Base-by-base conservation (phyloP, 208 protist species). In the Leishmania aethiopica region DNA sequence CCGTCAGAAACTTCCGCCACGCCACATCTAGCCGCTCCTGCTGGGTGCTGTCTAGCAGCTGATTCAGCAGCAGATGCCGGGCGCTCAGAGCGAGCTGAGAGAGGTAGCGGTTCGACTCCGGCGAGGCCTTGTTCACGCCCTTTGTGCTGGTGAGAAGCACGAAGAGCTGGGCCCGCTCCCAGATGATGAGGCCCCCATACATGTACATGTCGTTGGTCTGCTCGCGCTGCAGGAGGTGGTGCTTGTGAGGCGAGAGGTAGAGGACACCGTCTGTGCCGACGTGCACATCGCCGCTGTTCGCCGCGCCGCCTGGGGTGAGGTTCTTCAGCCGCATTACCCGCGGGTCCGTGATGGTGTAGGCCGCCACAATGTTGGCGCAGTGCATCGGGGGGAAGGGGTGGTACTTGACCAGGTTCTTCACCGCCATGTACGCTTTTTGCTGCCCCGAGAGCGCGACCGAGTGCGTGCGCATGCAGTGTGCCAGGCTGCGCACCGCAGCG, bases 11-110 rank as follows among this genome's bases (percentile, higher is more conserved):
- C 80, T 90, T 87, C 3, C 89, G 84, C 90, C 91, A 90, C 28
- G 91, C 91, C 51, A 82, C 88, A 67, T 93, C 84, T 1, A 97
- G 78, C 35, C 88, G 86, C 80, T 92, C 87, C 75, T 92, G 92
- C 73, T 94, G 89, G 17, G 90, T 95, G 81, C 90, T 91, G n/a
- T 95, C 92, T 0, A 93, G 73, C 71, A 97, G 88, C 67, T 93
- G 85, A 32, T 86, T 85, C 22, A 95, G 86, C 66, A 97, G 79
- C 62, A 91, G 32, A 25, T 84, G 45, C 82, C 90, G 92, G 3
- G 92, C 94, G 19, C 84, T 69, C 32, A 89, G 72, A 15, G 90
- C 83, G 49, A 95, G 77, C 42, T 59, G 81, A 47, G 73, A 67
- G 72, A 96, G 86, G 81, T 95, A 87, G 32, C 74, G 66, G 66